A percentile compares a stretch with the other conserved stretches of the same genome.
Evolutionary conservation across 1,139 yeast species (phyloP).

Genomic region (Suzukiozyma palmioleophila): DNA sequence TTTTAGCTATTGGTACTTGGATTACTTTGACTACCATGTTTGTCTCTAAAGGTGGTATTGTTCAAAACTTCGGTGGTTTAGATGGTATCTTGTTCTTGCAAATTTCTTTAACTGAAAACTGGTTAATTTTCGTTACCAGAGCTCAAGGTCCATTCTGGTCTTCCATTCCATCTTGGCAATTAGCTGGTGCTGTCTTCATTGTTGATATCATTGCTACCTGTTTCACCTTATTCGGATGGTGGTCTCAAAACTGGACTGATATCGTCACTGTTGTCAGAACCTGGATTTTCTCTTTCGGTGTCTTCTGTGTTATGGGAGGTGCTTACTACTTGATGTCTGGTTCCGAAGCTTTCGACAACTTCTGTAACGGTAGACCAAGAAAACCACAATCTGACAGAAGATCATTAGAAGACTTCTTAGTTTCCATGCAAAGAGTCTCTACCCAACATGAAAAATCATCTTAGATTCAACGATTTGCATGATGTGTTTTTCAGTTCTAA

Average conservation of each 20-base stretch:
- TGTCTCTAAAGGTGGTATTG: constrained; percentile 69
- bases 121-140: constrained; percentile 94
- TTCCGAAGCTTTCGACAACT: constrained; percentile 83
- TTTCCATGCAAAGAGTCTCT: constrained; percentile 97
- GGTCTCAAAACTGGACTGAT: constrained; percentile 97
- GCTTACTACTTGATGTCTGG: constrained; percentile 90
- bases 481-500: constrained; percentile 7
- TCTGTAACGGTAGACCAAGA: constrained; percentile 85
- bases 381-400: constrained; percentile 67
- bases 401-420: constrained; percentile 91
- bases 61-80: constrained; percentile 89
- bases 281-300: constrained; percentile 95
- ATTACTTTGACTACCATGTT: constrained; percentile 88
- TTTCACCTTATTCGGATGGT: constrained; percentile 94
- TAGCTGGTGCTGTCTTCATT: constrained; percentile 84
- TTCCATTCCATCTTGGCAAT: constrained; percentile 90
- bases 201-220: constrained; percentile 88
- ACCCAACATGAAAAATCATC: constrained; percentile 88
- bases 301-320: constrained; percentile 95
- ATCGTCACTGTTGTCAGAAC: constrained; percentile 89
- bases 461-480: constrained; percentile 16
- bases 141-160: constrained; percentile 97
- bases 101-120: constrained; percentile 89
- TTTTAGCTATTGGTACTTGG: constrained; percentile 90
- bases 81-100: constrained; percentile 91